Evolutionary conservation across 345 rosid genomes (phyloP), one percentile per base, ranked within the genome.

Genomic region (Carallia pectinifolia): DNA sequence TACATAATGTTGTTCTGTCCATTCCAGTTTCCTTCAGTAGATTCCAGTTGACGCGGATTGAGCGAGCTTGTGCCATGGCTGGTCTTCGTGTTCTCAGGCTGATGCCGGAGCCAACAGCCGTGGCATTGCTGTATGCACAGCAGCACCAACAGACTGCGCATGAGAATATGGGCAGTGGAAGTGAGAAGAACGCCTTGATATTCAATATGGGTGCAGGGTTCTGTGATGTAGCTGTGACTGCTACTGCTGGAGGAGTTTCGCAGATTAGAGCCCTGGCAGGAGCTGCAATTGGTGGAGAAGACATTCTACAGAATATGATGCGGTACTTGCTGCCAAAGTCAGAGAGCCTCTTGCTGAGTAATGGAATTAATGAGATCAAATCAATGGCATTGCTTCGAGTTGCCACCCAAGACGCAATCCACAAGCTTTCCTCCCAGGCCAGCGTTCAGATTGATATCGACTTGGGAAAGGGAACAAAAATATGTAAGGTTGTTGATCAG

Each of bases 241-340:
- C 96, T 7, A 91, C 97, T 19, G 98, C 88, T 30, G 97, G 98
- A 65, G 98, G 98, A n/a, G 94, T 91, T 81, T 91, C 96, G 17
- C 97, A 88, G 76, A 89, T 93, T 44, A 93, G 87, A 71, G 85
- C 94, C 27, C 79, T 93, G 54, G 80, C 91, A 0, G 98, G 97
- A 66, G 85, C 65, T 53, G 65, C 92, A 15, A 63, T 78, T 19
- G 98, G 98, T 52, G 98, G 96, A 34, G 98, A 93, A 81, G 98
- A 91, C 76, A 72, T 93, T 2, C 80, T 93, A 44, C 97, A 88
- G 78, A 91, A 89, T 71, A 83, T 79, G 71, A 87, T 93, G 86
- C 64, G 40, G 5, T 67, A 87, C 81, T 84, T 91, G 23, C 67
- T 89, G 52, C 88, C 92, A 2, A 62, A 79, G 36, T 68, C 74